Base-by-base conservation (phyloP, 306 rosid genomes). In the Vicia sativa region DNA sequence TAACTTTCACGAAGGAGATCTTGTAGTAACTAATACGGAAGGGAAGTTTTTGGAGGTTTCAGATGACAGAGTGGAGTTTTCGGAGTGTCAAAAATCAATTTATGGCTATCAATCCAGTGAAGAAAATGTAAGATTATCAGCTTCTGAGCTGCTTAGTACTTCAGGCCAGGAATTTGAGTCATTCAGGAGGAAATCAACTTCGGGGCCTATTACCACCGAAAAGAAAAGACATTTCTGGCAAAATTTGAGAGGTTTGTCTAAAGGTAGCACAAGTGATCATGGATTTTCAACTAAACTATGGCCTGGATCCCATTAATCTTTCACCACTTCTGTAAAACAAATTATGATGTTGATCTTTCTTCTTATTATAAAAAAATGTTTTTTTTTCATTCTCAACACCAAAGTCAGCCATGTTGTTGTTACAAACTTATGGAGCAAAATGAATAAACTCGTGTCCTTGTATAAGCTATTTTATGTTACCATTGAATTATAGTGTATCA, bases 251-350 rank as follows among this genome's bases (percentile, higher is more conserved):
- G 78, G 84, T 75, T 78, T 80, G 75, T 86, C 98, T 7, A 61
- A 87, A 77, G 92, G 96, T 61, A 84, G 96, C 67, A 34, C 75
- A 61, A 92, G 92, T 63, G 97, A 89, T 67, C 91, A 84, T 87
- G 95, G 91, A 23, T 81, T 74, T 66, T 57, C 96, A 52, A 64
- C 75, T 29, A 84, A 82, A 77, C 71, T 65, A 28, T 80, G 86
- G 86, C 79, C 80, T 53, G 83, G 85, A 65, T 76, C 78, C 26
- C 85, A 57, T 77, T 89, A 72, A 72, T 37, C 44, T 77, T 73
- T 73, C 16, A 26, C 58, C 48, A 31, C 26, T 53, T 1, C 57
- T 2, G 23, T 61, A 45, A 7, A 58, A 23, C 23, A 54, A 56
- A 61, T 62, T 59, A 62, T 31, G 31, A 53, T 53, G 66, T 65